phyloP scores from a whole-genome alignment of 2,329 filamentous ascomycete genomes.

The Diplocarpon mali region DNA sequence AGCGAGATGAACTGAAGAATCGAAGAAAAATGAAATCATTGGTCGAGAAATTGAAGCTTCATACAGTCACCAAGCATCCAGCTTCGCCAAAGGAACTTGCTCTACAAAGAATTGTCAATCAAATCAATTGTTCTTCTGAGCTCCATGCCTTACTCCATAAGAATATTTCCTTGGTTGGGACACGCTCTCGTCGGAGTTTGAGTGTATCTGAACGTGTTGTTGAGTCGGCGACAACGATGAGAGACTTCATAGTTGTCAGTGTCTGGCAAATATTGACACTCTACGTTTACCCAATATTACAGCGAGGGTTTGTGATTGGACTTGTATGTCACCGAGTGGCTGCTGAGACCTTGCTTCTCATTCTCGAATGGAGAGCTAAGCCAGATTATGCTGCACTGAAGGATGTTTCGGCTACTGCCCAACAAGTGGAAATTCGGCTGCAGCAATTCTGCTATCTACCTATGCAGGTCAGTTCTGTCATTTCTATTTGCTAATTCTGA shows the following conservation, averaged over 20 bases:
- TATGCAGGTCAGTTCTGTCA: slow-evolving; percentile 33
- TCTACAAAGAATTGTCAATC: slow-evolving; percentile 71
- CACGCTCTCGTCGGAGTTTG: slow-evolving; percentile 68
- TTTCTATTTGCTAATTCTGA: not conserved
- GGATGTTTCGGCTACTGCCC: slow-evolving; percentile 90
- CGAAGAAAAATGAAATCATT: slow-evolving; percentile 54
- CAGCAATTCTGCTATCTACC: slow-evolving; percentile 99
- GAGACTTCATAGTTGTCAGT: slow-evolving; percentile 59
- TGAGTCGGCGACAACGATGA: slow-evolving; percentile 79
- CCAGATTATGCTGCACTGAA: slow-evolving; percentile 78
- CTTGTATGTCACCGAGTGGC: slow-evolving; percentile 70
- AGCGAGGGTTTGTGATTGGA: slow-evolving; percentile 60
- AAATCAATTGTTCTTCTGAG: slow-evolving; percentile 94
- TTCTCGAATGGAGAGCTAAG: slow-evolving; percentile 76
- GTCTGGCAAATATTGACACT: slow-evolving; percentile 60
- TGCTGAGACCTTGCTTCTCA: slow-evolving; percentile 65
- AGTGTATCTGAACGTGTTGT: slow-evolving; percentile 93
- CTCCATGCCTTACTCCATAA: slow-evolving; percentile 76
- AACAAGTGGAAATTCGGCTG: slow-evolving; percentile 92
- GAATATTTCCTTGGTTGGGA: slow-evolving; percentile 77
- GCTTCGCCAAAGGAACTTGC: slow-evolving; percentile 75
- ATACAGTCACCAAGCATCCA: slow-evolving; percentile 68
- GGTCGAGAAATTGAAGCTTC: slow-evolving; percentile 77
- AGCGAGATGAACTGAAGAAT: slow-evolving; percentile 45
- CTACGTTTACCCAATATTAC: slow-evolving; percentile 70